Conservation (phyloP, 2,329 filamentous ascomycete species). For the Ophiostoma ips region DNA sequence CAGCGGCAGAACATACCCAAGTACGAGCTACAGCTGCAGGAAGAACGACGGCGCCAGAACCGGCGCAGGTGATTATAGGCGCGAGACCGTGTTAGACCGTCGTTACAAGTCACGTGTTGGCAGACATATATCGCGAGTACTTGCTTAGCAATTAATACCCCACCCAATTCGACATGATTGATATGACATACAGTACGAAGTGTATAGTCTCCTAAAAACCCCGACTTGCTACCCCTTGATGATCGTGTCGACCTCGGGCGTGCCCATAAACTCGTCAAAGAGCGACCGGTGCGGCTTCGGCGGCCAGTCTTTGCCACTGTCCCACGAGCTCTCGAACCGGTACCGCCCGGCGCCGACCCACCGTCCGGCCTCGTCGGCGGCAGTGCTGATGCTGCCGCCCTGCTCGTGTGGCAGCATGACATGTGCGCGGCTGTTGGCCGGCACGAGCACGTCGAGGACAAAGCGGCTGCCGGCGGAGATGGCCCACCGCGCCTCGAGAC, state of each 20-base stretch:
- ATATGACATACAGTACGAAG: too few relatives aligned
- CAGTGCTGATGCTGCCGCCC: not conserved
- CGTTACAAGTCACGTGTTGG: too few relatives aligned
- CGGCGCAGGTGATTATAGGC: constrained; percentile 10
- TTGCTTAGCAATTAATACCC: too few relatives aligned
- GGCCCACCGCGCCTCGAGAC: constrained; percentile 5
- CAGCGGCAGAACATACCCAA: constrained; percentile 20
- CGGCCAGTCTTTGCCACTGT: constrained; percentile 7
- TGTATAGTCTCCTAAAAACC: too few relatives aligned
- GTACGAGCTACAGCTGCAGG: constrained; percentile 14
- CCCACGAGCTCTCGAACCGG: constrained; percentile 4
- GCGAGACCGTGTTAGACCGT: too few relatives aligned
- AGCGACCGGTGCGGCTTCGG: constrained; percentile 1
- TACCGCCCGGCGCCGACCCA: constrained; percentile 11
- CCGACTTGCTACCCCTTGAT: not conserved
- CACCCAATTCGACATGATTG: too few relatives aligned
- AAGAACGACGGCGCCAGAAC: constrained; percentile 8
- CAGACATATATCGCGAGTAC: too few relatives aligned
- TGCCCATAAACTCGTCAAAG: not conserved
- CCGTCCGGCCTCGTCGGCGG: not conserved
- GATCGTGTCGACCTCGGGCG: not conserved
- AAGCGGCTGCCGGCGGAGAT: constrained; percentile 4
- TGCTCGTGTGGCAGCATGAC: constrained; percentile 9
- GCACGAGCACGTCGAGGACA: constrained; percentile 10
- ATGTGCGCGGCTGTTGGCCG: constrained; percentile 10